Base-by-base conservation (phyloP, 495 filamentous ascomycete genomes). In the Xylaria acuta region DNA sequence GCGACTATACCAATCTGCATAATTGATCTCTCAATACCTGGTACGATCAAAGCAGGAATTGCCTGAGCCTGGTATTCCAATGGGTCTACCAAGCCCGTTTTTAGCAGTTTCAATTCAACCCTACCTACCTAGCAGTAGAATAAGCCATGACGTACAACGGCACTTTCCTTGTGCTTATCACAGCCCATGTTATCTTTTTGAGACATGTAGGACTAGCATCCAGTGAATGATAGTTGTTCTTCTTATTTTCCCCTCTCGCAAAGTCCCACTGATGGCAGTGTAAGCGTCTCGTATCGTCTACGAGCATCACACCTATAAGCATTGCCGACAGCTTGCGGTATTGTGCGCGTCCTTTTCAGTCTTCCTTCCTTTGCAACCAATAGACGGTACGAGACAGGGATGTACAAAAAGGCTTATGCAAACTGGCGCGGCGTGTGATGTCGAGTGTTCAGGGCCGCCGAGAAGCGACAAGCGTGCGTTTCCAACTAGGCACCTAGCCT, bases 381-480 rank as follows among this genome's bases (percentile, higher is more conserved):
- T 84, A 72, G 78, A 74, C 65, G 63, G 47, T 43, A 65, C 30
- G 27, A 53, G 75, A 80, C 81, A 82, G 79, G 82, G 82, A 75
- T 73, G 69, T 54, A 11, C 36, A 43, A 11, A 43, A 74, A 70
- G 75, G 75, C 75, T 81, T 77, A 80, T 83, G 78, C 78, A 80
- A 82, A 82, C 79, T 84, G 80, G 77, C 79, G 80, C 80, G 80
- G 78, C 75, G 80, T 79, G 79, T 76, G 74, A 76, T 77, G 71
- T 77, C 74, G 77, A 79, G 72, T 53, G 72, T 63, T 54, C 71
- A 74, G 74, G 75, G 70, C 72, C 74, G 78, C 76, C 72, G 75
- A 80, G 74, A 78, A 74, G 72, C 75, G 74, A 75, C 73, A 72
- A 80, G 71, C 76, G 73, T 71, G 73, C 65, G 45, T 65, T 60